Base-by-base conservation (phyloP, 306 rosid species). In the Vachellia pachyceras region DNA sequence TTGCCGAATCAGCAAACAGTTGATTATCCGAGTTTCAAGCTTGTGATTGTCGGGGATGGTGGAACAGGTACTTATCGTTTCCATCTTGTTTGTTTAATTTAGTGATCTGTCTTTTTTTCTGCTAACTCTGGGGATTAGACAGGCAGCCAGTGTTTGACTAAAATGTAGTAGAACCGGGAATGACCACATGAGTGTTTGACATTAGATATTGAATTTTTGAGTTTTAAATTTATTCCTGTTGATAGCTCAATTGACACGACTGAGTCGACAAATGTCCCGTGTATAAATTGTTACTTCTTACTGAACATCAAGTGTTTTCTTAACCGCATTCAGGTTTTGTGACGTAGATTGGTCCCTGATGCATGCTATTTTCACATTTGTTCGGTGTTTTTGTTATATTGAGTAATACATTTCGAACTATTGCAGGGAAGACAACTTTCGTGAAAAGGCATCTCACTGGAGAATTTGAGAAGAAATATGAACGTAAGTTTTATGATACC, bases 1-100 rank as follows among this genome's bases (percentile, higher is more conserved):
- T 83, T 90, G 69, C 90, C 90, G 12, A 87, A 87, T 77, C 92
- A 89, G 83, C 89, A 88, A 73, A 89, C 89, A 11, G 92, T 89
- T 12, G 90, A 89, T 23, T 89, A 87, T 69, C 92, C 90, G 3
- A 89, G 92, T 84, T 89, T 89, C 82, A 89, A 89, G 88, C 92
- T 89, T 44, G 92, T 89, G n/a, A 85, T 89, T 15, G 92, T 89
- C 0, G 92, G 92, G 5, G 92, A 89, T 65, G 92, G 92, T 64
- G 92, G 92, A 85, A 89, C 92, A 1, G 92, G 92, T 87, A 12
- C 23, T 10, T 7, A 23, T 50, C 4, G 6, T 13, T n/a, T 73
- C 72, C 49, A 5, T 39, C 15, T 39, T 67, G 15, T 39, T 67
- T 37, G 3, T 7, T 79, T 54, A 35, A 12, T 1, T 17, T 76